phyloP scores from a whole-genome alignment of 495 filamentous ascomycete genomes.

The Geoglossum glabrum region DNA sequence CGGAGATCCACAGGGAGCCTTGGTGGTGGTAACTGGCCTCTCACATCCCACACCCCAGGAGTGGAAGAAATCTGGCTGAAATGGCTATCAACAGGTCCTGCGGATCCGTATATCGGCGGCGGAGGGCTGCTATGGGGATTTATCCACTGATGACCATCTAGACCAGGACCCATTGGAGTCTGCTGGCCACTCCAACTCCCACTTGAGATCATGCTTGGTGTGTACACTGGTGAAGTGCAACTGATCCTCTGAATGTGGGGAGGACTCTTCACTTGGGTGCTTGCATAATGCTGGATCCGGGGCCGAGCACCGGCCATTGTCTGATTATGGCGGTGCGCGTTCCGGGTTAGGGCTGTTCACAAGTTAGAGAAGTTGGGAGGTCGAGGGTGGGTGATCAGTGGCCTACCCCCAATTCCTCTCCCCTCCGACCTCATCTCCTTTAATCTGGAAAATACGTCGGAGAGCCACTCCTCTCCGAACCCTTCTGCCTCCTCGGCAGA shows the following conservation, averaged over 20 bases:
- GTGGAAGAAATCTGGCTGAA: neutral
- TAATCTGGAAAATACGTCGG: slow-evolving; percentile 6
- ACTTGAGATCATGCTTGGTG: neutral
- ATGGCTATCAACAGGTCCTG: neutral
- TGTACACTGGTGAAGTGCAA: neutral
- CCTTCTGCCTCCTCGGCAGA: slow-evolving; percentile 8
- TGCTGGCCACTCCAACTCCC: neutral
- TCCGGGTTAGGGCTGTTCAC: neutral
- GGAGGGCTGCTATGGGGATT: neutral
- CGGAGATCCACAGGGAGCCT: neutral
- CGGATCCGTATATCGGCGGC: neutral
- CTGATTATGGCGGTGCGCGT: neutral
- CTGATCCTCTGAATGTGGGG: neutral
- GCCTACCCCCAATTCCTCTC: neutral
- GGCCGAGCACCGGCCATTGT: neutral
- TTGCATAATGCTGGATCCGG: neutral
- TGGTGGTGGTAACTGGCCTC: neutral
- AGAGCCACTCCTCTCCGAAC: slow-evolving; percentile 10
- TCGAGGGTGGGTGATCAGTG: neutral
- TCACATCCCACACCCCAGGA: neutral
- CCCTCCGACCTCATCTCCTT: neutral
- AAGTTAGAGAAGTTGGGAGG: neutral
- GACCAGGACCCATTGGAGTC: neutral
- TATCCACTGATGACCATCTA: neutral
- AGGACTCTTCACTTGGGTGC: neutral